phyloP scores from a whole-genome alignment of 345 rosid species.

The Ceriops decandra region DNA sequence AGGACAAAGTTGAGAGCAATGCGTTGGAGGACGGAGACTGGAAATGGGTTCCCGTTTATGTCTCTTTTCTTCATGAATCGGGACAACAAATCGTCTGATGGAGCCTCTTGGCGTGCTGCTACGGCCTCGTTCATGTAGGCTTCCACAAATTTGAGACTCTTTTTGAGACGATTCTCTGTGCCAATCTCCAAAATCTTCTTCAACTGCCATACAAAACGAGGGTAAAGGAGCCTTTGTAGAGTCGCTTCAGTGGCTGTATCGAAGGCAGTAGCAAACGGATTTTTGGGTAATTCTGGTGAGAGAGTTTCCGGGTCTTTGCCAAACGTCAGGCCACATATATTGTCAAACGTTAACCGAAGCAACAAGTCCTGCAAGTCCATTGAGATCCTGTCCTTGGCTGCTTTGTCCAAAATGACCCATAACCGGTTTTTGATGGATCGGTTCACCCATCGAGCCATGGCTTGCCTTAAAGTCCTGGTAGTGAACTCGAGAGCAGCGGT shows the following conservation, averaged over 20 bases:
- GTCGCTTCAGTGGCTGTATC: constrained; percentile 89
- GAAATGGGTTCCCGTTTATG: constrained; percentile 52
- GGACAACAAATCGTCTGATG: constrained; percentile 81
- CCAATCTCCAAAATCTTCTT: constrained; percentile 59
- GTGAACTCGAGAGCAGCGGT: constrained; percentile 93
- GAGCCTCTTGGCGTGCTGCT: constrained; percentile 53
- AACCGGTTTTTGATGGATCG: constrained; percentile 73
- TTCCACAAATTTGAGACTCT: constrained; percentile 55
- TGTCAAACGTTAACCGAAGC: constrained; percentile 85
- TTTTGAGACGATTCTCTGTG: constrained; percentile 48
- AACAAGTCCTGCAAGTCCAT: constrained; percentile 84
- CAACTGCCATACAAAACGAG: constrained; percentile 66
- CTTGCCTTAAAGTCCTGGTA: constrained; percentile 75
- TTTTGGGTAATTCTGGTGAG: constrained; percentile 65
- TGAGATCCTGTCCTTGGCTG: constrained; percentile 34
- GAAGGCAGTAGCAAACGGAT: constrained; percentile 66
- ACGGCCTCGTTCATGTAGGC: constrained; percentile 71
- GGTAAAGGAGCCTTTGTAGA: constrained; percentile 67
- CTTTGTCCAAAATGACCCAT: constrained; percentile 65
- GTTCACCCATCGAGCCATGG: constrained; percentile 96
- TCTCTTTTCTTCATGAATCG: constrained; percentile 78
- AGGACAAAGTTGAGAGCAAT: constrained; percentile 90
- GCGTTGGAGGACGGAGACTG: constrained; percentile 60
- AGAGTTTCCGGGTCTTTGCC: constrained; percentile 85
- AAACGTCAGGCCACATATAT: constrained; percentile 83